These are phyloP conservation scores for Sporisorium scitamineum DNA, from an alignment of 1,284 basidiomycete genomes.

Conservation along the genomic window DNA sequence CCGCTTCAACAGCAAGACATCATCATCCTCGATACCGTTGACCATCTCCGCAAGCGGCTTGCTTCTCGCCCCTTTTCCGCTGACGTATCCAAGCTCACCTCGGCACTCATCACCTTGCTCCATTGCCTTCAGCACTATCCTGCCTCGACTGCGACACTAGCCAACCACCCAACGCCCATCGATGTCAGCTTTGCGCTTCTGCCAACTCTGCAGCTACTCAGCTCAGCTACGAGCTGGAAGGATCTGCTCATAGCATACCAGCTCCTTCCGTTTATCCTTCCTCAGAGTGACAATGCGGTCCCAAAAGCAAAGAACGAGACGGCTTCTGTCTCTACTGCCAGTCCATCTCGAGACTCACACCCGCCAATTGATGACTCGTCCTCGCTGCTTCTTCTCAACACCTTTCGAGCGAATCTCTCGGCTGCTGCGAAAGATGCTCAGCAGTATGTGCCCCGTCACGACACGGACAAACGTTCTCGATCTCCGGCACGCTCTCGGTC, in stretches of 20 bases:
- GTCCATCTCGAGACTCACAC: background rate
- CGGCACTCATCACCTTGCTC: conserved; percentile 35
- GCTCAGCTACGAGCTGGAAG: conserved; percentile 35
- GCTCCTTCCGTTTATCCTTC: conserved; percentile 26
- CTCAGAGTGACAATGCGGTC: background rate
- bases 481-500: conserved; percentile 18
- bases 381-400: conserved; percentile 51
- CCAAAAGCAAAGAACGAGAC: background rate
- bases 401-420: conserved; percentile 29
- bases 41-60: conserved; percentile 19
- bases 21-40: conserved; percentile 28
- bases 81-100: conserved; percentile 23
- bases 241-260: conserved; percentile 38
- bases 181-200: conserved; percentile 48
- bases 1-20: conserved; percentile 13
- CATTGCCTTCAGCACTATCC: conserved; percentile 43
- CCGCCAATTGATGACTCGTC: conserved; percentile 12
- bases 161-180: background rate
- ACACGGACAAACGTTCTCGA: background rate
- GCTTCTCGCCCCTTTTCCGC: conserved; percentile 12
- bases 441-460: background rate
- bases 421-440: conserved; percentile 9
- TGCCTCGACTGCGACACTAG: conserved; percentile 1
- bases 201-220: conserved; percentile 44
- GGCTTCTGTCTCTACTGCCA: background rate